A percentile compares a stretch with the other conserved stretches of the same genome.
phyloP scores from a whole-genome alignment of 257 asterid species.

The Przewalskia tangutica region DNA sequence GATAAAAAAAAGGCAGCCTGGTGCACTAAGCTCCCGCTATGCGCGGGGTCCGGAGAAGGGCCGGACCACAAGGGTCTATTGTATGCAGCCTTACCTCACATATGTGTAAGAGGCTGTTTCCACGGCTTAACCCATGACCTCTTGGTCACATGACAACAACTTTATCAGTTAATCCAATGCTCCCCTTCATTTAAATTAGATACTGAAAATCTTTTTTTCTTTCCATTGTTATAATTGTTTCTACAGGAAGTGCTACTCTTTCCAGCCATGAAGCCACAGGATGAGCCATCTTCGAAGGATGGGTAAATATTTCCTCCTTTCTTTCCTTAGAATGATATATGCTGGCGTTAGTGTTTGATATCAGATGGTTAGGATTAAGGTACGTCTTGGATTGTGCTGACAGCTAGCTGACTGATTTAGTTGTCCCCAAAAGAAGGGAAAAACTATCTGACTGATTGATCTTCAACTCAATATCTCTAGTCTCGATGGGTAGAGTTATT shows the following conservation, averaged over 20 bases:
- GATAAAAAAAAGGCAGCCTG: too few species aligned
- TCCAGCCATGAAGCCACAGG: slow-evolving; percentile 93
- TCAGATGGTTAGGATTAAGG: neutral
- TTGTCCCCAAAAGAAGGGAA: neutral
- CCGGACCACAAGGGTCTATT: too few species aligned
- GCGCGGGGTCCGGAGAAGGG: too few species aligned
- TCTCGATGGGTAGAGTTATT: neutral
- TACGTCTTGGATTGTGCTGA: neutral
- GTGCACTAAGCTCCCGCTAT: too few species aligned
- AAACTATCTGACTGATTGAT: neutral
- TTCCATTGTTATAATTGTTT: neutral
- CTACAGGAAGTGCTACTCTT: slow-evolving; percentile 79
- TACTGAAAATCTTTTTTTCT: neutral
- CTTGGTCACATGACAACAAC: too few species aligned
- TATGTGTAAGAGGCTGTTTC: too few species aligned
- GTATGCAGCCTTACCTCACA: too few species aligned
- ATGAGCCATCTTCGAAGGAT: slow-evolving; percentile 50
- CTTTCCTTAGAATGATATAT: neutral
- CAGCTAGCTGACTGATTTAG: neutral
- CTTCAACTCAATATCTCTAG: neutral
- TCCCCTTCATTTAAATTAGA: neutral
- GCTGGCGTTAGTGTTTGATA: neutral
- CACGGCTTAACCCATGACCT: too few species aligned
- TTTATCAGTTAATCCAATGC: too few species aligned
- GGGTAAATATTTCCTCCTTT: slow-evolving; percentile 19